Conservation (phyloP, 805 yeast genomes). For the Wickerhamomyces strasburgensis region DNA sequence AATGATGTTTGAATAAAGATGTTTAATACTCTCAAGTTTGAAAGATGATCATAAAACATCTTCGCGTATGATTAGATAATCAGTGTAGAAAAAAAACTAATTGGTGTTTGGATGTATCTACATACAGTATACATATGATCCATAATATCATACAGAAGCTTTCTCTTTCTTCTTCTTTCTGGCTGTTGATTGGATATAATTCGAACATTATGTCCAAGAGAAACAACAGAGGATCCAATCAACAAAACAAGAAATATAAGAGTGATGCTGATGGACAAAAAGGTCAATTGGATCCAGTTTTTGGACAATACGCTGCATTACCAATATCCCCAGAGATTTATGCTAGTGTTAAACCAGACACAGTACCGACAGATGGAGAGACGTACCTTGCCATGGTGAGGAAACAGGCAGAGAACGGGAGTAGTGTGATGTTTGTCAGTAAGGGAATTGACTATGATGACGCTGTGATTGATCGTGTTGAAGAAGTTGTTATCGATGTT, state of each 20-base stretch:
- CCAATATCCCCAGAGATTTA: constrained; percentile 18
- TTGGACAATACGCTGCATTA: constrained; percentile 22
- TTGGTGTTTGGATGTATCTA: not conserved
- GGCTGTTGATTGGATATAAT: too few relatives aligned
- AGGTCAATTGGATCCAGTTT: constrained; percentile 18
- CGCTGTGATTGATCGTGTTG: not conserved
- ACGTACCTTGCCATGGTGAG: constrained; percentile 24
- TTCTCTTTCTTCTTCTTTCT: too few relatives aligned
- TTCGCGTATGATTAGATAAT: too few relatives aligned
- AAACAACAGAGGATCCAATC: not conserved
- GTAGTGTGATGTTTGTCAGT: constrained; percentile 8
- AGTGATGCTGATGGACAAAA: constrained; percentile 3
- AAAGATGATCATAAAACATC: not conserved
- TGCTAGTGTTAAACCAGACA: constrained; percentile 11
- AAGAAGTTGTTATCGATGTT: not conserved
- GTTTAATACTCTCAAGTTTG: too few relatives aligned
- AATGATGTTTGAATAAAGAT: too few relatives aligned
- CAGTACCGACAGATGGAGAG: constrained; percentile 22
- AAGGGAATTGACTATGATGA: constrained; percentile 3
- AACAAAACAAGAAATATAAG: constrained; percentile 1
- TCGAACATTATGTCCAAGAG: not conserved
- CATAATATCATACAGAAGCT: too few relatives aligned
- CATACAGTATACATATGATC: not conserved
- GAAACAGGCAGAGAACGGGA: constrained; percentile 11
- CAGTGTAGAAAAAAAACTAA: too few relatives aligned